Evolutionary conservation across 2,329 filamentous ascomycete species (phyloP), one percentile per base, ranked within the genome.

Genomic region (Aurifilum marmelostoma): DNA sequence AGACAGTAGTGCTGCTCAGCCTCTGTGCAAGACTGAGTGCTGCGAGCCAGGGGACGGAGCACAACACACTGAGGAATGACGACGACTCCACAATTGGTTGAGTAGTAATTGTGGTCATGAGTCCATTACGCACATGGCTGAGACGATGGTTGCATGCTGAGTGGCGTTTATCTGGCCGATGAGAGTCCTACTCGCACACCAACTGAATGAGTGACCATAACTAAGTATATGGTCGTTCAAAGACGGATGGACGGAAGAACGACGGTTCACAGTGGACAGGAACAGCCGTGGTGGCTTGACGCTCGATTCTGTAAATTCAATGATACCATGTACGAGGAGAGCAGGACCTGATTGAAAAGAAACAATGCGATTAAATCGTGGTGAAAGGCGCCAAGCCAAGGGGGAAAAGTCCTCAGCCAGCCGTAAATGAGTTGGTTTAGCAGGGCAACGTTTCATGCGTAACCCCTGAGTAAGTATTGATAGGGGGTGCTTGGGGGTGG

Each of bases 1-100:
- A 99, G 83, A 98, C 96, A 52, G 95, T 97, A 3, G 96, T 97
- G 24, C 85, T 99, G 73, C 82, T 98, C 71, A 95, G 94, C 73
- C 83, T 99, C 21, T 97, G 93, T 77, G 93, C 93, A 16, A 82
- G 93, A 71, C 77, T 97, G 75, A 94, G 91, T 75, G 93, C 91
- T 69, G 93, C 92, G 16, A 93, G 92, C 71, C 92, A 94, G 77
- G 92, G 92, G 27, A 90, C 88, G 0, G 87, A 90, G 76, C 89
- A 86, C 75, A 85, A 87, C 12, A 88, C 88, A 2, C 74, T 88
- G 69, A 82, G 85, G 66, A 81, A 82, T n/a, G 88, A 90, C 69
- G 88, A 89, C 61, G 87, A 89, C 71, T 69, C 69, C 24, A 71
- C 67, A 12, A 60, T 71, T 14, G 41, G 65, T 52, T 71, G 65